A percentile compares a stretch with the other conserved stretches of the same genome.
Evolutionary conservation across 257 asterid species (phyloP).

Genomic region (Lycium barbarum): DNA sequence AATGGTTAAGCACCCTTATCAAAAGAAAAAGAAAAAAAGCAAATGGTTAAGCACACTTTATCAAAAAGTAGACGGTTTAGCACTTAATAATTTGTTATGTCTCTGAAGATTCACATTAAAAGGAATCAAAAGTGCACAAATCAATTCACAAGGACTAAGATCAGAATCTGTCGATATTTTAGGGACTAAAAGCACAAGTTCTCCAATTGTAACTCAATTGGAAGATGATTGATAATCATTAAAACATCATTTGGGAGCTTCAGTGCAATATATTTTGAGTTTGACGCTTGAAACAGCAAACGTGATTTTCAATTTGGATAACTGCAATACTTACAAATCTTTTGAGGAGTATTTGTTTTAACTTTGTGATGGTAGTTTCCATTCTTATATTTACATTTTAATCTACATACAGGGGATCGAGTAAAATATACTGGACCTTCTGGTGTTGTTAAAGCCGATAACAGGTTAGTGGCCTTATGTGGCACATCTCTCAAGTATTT

Average conservation of each 20-base stretch:
- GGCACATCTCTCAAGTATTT: slow-evolving; percentile 30
- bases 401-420: slow-evolving; percentile 79
- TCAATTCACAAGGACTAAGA: neutral
- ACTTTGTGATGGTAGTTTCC: slow-evolving; percentile 15
- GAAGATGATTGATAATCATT: slow-evolving; percentile 13
- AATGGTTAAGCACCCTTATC: neutral
- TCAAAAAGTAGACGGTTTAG: neutral
- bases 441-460: slow-evolving; percentile 61
- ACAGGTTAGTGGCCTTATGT: slow-evolving; percentile 58
- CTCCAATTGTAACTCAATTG: neutral
- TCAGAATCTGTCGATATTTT: neutral
- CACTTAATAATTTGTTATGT: neutral
- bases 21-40: too few relatives aligned
- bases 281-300: neutral
- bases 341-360: slow-evolving; percentile 22
- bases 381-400: slow-evolving; percentile 23
- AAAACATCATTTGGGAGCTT: slow-evolving; percentile 13
- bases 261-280: neutral
- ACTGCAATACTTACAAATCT: neutral
- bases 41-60: neutral
- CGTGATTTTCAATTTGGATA: neutral
- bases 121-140: neutral
- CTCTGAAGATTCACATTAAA: neutral
- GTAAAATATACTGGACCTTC: slow-evolving; percentile 88
- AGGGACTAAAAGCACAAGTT: neutral